Base-by-base conservation (phyloP, 805 yeast species). In the Candida sithepensis region DNA sequence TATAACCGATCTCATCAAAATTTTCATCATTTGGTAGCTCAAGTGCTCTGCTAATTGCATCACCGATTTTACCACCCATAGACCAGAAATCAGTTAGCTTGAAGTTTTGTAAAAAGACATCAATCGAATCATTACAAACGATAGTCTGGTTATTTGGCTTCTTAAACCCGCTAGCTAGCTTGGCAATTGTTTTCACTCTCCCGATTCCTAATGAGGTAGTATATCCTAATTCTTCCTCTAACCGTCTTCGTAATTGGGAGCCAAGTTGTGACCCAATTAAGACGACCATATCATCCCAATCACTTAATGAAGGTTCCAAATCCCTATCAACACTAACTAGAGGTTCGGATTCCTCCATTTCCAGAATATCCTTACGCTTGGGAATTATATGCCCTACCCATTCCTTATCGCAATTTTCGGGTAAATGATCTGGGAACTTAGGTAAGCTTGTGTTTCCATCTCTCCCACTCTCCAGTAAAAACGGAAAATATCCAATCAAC, bases 161-260 rank as follows among this genome's bases (percentile, higher is more conserved):
- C 42, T 77, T 75, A 58, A 73, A 83, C 7, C 90, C 95, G 16
- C 95, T 88, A 0, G 96, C 97, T 13, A 94, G 66, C 61, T 94
- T 94, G 1, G 97, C 90, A 13, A 91, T 64, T 2, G 84, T 79
- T 62, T 89, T 89, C 39, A 82, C 86, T 14, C 84, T 70, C 0
- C 87, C 85, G 1, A 94, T 65, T 0, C 99, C 99, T 19, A 95
- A 91, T 0, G 97, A 90, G 0, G 97, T 89, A 0, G 92, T 88
- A 60, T 88, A 94, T 3, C 86, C 85, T 39, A 92, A 67, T 22
- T 73, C 75, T 1, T 70, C 59, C 50, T 68, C 71, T 3, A 94
- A 76, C 14, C 67, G 63, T 13, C 63, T 53, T 36, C 98, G 71
- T 1, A 89, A 66, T 0, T 78, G 74, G 44, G 61, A 64, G 1